Evolutionary conservation across 306 rosid species (phyloP).

Genomic region (Ochetophila trinervis): DNA sequence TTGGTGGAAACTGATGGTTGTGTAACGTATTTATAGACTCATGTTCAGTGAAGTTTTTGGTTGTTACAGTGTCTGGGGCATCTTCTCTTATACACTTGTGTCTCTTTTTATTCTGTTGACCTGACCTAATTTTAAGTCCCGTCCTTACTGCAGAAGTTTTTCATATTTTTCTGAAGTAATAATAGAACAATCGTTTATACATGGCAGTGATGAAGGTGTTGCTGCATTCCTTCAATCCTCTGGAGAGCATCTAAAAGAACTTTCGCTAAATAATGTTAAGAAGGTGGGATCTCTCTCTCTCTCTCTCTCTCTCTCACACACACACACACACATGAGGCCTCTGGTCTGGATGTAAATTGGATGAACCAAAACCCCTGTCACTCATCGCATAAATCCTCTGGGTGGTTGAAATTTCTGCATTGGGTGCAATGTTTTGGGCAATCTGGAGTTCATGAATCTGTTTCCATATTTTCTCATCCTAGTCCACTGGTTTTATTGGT

Average conservation of each 20-base stretch:
- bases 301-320: slow-evolving; percentile 8
- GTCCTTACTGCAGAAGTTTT: slow-evolving; percentile 6
- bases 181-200: slow-evolving; percentile 6
- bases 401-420: not conserved
- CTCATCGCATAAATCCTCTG: slow-evolving; percentile 6
- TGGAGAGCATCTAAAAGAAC: slow-evolving; percentile 58
- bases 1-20: no score
- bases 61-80: no score
- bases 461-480: not conserved
- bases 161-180: slow-evolving; percentile 5
- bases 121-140: slow-evolving; percentile 5
- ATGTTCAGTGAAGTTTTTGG: no score
- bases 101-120: not conserved
- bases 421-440: slow-evolving; percentile 4
- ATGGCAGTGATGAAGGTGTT: slow-evolving; percentile 72
- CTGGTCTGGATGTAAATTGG: slow-evolving; percentile 5
- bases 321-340: not conserved
- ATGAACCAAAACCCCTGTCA: slow-evolving; percentile 6
- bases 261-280: slow-evolving; percentile 66
- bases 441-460: slow-evolving; percentile 16
- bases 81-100: not conserved
- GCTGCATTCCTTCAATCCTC: slow-evolving; percentile 69
- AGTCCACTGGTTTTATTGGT: not conserved
- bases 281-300: slow-evolving; percentile 39
- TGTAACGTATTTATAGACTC: no score